Conservation (phyloP, 495 filamentous ascomycete species). For the Tuber brumale region DNA sequence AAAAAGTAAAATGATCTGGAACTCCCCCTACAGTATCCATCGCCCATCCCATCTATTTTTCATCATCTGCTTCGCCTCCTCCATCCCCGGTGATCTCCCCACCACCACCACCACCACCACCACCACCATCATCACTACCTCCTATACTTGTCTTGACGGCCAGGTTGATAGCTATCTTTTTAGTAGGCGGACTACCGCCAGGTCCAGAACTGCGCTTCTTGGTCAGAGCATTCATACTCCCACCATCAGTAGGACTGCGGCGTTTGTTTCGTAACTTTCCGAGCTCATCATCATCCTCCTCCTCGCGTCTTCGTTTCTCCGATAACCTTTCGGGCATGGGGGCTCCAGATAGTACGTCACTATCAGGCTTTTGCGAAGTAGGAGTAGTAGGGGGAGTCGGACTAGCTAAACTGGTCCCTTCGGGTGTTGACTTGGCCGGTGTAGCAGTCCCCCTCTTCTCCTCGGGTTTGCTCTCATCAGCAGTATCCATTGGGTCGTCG, state of each 20-base stretch:
- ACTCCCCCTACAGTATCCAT: constrained; percentile 41
- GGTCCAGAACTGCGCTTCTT: constrained; percentile 41
- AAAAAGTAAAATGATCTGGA: constrained; percentile 34
- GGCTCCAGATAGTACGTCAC: constrained; percentile 39
- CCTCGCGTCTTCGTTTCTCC: constrained; percentile 83
- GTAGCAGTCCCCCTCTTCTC: constrained; percentile 20
- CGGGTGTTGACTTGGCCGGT: constrained; percentile 11
- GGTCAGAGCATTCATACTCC: constrained; percentile 29
- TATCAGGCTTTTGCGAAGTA: constrained; percentile 41
- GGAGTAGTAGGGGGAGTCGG: constrained; percentile 33
- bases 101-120: constrained; percentile 22
- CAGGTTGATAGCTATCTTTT: constrained; percentile 51
- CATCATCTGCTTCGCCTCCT: constrained; percentile 22
- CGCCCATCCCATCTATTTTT: constrained; percentile 45
- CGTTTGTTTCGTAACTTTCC: constrained; percentile 66
- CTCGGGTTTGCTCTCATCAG: constrained; percentile 53
- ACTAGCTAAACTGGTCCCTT: constrained; percentile 25
- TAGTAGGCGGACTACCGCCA: constrained; percentile 43
- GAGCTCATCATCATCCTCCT: constrained; percentile 73
- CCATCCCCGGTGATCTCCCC: constrained; percentile 23
- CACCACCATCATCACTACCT: constrained; percentile 28
- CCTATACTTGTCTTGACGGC: constrained; percentile 28
- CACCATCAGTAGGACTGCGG: constrained; percentile 49
- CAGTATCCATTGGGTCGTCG: constrained; percentile 65
- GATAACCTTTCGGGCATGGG: constrained; percentile 70